These are phyloP conservation scores for Aspergillus bertholletiae DNA, from an alignment of 495 filamentous ascomycete genomes.

Conservation along the genomic window DNA sequence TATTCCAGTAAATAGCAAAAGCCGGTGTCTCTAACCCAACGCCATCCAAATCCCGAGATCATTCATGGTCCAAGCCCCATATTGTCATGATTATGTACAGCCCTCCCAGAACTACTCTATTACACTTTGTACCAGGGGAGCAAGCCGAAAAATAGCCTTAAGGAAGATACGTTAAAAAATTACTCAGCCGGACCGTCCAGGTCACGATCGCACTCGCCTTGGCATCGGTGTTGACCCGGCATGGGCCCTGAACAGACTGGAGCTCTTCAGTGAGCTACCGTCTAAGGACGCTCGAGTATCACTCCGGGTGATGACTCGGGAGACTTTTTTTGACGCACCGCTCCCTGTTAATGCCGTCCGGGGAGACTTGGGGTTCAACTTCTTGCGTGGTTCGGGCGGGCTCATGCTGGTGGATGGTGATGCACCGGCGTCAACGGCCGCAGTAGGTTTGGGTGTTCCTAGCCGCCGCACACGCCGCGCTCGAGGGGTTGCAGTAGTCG, in stretches of 20 bases:
- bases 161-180: background rate
- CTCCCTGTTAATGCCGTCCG: slow-evolving; percentile 19
- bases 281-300: slow-evolving; percentile 7
- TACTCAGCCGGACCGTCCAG: slow-evolving; percentile 12
- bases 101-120: background rate
- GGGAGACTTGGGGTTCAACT: slow-evolving; percentile 38
- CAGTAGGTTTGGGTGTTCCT: slow-evolving; percentile 20
- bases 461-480: slow-evolving; percentile 36
- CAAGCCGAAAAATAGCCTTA: background rate
- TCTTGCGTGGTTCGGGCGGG: slow-evolving; percentile 35
- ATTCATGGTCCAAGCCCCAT: background rate
- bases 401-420: slow-evolving; percentile 15
- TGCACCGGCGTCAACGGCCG: background rate
- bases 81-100: background rate
- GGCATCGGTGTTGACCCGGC: slow-evolving; percentile 42
- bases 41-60: background rate
- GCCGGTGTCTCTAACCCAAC: background rate
- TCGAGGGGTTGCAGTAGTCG: slow-evolving; percentile 29
- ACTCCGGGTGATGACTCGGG: slow-evolving; percentile 1
- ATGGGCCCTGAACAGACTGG: slow-evolving; percentile 31
- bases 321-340: slow-evolving; percentile 14
- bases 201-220: slow-evolving; percentile 33
- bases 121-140: slow-evolving; percentile 2
- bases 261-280: slow-evolving; percentile 26
- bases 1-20: background rate